Conservation (phyloP, 1,284 basidiomycete species). For the Microbotryum violaceum region DNA sequence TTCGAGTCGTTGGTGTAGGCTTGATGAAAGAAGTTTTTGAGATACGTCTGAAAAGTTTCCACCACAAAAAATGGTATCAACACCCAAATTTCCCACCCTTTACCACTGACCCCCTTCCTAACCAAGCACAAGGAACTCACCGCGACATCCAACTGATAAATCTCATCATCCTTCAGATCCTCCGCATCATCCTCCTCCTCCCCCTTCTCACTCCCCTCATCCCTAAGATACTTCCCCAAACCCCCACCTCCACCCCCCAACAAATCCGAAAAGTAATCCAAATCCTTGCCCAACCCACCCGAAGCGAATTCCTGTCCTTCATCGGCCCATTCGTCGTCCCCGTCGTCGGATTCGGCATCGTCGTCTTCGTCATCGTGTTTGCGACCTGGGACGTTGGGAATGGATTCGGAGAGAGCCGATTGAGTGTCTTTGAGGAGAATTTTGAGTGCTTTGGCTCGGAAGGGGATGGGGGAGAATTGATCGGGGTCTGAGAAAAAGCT, state of each 20-base stretch:
- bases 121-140: conserved; percentile 46
- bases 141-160: conserved; percentile 80
- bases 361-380: conserved; percentile 49
- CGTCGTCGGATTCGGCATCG: conserved; percentile 56
- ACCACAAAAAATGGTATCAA: not conserved
- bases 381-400: conserved; percentile 51
- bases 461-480: conserved; percentile 74
- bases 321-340: conserved; percentile 83
- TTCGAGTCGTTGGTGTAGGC: conserved; percentile 59
- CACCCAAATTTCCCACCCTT: not conserved
- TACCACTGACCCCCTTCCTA: conserved; percentile 1
- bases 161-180: conserved; percentile 74
- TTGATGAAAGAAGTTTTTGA: conserved; percentile 60
- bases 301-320: conserved; percentile 53
- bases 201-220: conserved; percentile 61
- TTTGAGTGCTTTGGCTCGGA: conserved; percentile 87
- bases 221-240: conserved; percentile 48
- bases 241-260: conserved; percentile 53
- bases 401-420: conserved; percentile 48
- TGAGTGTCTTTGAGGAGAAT: conserved; percentile 76
- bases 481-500: conserved; percentile 56
- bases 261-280: conserved; percentile 28
- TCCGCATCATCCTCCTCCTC: conserved; percentile 52
- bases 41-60: conserved; percentile 50
- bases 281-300: conserved; percentile 19